These are phyloP conservation scores for Chaetomium globosum DNA, from an alignment of 2,329 filamentous ascomycete species.

Conservation along the genomic window DNA sequence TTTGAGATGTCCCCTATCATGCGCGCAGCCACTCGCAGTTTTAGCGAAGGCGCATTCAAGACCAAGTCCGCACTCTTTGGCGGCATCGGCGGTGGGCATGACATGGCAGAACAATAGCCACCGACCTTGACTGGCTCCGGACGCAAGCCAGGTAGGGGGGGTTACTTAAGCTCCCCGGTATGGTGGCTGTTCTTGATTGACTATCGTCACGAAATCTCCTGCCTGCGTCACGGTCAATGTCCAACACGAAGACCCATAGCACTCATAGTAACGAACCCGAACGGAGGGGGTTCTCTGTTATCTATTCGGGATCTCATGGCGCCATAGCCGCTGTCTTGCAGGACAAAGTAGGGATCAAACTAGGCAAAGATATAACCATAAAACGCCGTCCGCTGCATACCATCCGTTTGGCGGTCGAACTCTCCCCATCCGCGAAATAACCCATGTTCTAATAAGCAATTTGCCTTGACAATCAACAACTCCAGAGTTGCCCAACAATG, in stretches of 20 bases:
- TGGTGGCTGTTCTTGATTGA: neutral
- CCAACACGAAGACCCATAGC: neutral
- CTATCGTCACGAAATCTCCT: neutral
- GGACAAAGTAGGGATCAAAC: neutral
- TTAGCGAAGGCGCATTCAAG: neutral
- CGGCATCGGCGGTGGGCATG: neutral
- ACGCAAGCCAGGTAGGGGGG: neutral
- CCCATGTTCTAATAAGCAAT: constrained; percentile 4
- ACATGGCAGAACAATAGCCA: neutral
- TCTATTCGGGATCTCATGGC: neutral
- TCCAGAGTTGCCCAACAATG: neutral
- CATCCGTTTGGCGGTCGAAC: no score
- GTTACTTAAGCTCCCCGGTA: neutral
- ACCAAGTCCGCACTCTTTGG: neutral
- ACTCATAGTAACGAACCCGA: neutral
- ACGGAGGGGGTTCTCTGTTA: neutral
- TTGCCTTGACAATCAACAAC: neutral
- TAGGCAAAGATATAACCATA: neutral
- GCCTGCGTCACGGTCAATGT: neutral
- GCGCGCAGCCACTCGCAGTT: neutral
- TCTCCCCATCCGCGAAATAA: neutral
- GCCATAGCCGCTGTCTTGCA: neutral
- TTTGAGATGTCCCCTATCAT: neutral
- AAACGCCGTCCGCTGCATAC: neutral
- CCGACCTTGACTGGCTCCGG: neutral